Base-by-base conservation (phyloP, 805 yeast genomes). In the Schizosaccharomyces osmophilus region DNA sequence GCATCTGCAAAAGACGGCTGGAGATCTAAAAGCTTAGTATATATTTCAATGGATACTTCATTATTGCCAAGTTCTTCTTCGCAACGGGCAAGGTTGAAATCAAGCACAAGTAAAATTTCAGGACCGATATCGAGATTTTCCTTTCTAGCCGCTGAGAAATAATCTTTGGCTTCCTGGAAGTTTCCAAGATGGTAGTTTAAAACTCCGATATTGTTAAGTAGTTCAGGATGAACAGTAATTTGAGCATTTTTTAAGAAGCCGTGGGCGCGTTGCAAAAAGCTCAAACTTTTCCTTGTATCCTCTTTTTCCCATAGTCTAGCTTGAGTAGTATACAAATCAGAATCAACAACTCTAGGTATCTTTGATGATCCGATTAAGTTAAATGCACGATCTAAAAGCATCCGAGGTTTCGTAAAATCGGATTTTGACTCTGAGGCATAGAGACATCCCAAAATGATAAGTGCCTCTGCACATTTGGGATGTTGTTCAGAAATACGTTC, bases 1-100 rank as follows among this genome's bases (percentile, higher is more conserved):
- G 95, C 95, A 62, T 85, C 81, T 31, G 82, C 74, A 68, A 88
- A 87, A 32, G 78, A 75, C 39, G 96, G 95, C 65, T 82, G 78
- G 45, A 73, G 72, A 2, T 73, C 71, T 43, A 85, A 71, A n/a
- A 87, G 77, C 0, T 73, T 70, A 32, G 78, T 71, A 71, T 93
- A 93, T 39, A 74, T 68, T 26, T 64, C 69, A 62, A 61, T 73
- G 61, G 67, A 83, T 64, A 63, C 68, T 5, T 68, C 71, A 5
- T 69, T 63, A 31, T 75, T 73, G 8, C 75, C 72, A 60, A 70
- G 63, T 43, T 72, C 73, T 68, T 87, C 95, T 22, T 74, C 71
- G 1, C 84, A 73, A 69, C 99, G 79, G 0, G 95, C 95, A 67
- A 82, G 73, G 68, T 93, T 93, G 73, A 78, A 93, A 2, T 73